Evolutionary conservation across 805 yeast genomes (phyloP).

Genomic region (Yarrowia sp.): DNA sequence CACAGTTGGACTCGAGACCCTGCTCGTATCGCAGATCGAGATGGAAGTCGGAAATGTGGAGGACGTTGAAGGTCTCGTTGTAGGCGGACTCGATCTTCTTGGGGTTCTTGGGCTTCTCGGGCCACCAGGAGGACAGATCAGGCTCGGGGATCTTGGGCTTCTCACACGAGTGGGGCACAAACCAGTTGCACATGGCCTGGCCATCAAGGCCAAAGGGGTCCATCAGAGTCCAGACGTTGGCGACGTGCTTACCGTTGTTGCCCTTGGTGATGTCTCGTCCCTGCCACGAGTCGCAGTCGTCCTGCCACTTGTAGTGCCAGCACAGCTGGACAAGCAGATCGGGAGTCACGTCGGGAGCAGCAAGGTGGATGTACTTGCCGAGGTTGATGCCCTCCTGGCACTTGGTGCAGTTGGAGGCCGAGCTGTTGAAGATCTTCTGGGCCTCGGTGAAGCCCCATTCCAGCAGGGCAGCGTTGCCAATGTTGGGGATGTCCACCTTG

Average conservation of each 20-base stretch:
- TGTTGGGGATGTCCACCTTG: neutral
- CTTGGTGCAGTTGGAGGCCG: constrained; percentile 3
- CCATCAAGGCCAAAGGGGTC: constrained; percentile 56
- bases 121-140: constrained; percentile 30
- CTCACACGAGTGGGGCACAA: constrained; percentile 15
- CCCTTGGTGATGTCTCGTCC: constrained; percentile 6
- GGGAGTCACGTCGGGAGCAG: neutral
- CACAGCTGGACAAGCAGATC: constrained; percentile 8
- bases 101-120: constrained; percentile 49
- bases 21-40: constrained; percentile 50
- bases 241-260: constrained; percentile 39
- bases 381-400: constrained; percentile 10
- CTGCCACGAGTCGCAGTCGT: constrained; percentile 13
- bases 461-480: neutral
- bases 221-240: constrained; percentile 52
- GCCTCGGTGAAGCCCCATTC: constrained; percentile 10
- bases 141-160: neutral
- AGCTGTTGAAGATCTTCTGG: constrained; percentile 14
- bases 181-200: constrained; percentile 53
- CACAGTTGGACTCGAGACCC: constrained; percentile 46
- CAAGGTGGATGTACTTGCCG: constrained; percentile 6
- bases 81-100: constrained; percentile 40
- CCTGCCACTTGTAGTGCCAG: constrained; percentile 17
- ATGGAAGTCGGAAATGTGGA: constrained; percentile 68
- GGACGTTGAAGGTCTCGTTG: constrained; percentile 52